phyloP scores from a whole-genome alignment of 331 rosid species.

The Rhamnella rubrinervis region DNA sequence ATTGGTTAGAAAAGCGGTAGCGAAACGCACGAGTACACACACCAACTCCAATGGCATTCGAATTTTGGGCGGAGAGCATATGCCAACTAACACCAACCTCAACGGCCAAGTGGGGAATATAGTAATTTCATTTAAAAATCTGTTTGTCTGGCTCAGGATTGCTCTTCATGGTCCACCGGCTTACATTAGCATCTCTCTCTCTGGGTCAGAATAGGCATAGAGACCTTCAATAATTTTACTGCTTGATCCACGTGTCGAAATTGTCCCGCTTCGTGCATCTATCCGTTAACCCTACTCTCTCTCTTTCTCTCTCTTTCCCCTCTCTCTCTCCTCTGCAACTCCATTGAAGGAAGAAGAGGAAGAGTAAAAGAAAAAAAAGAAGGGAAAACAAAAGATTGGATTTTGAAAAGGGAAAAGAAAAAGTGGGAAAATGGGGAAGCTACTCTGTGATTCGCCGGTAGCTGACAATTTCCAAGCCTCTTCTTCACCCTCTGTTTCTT shows the following conservation, averaged over 20 bases:
- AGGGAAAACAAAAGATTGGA: neutral
- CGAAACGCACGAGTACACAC: neutral
- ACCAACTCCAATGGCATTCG: neutral
- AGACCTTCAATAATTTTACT: conserved; percentile 15
- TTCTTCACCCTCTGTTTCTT: conserved; percentile 55
- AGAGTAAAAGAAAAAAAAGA: neutral
- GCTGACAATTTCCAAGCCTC: conserved; percentile 69
- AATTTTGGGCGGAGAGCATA: conserved; percentile 5
- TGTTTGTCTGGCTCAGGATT: conserved; percentile 19
- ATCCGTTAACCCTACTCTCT: conserved; percentile 66
- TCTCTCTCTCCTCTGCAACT: conserved; percentile 43
- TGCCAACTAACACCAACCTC: conserved; percentile 27
- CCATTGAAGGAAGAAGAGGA: conserved; percentile 41
- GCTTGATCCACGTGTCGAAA: conserved; percentile 68
- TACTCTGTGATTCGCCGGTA: conserved; percentile 80
- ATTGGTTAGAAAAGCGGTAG: neutral
- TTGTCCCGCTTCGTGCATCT: conserved; percentile 51
- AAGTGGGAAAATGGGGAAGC: conserved; percentile 56
- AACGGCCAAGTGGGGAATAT: neutral
- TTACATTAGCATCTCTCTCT: conserved; percentile 4
- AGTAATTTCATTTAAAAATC: conserved; percentile 12
- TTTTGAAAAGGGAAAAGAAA: neutral
- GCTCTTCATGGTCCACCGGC: conserved; percentile 14
- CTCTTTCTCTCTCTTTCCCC: conserved; percentile 28
- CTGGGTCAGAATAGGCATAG: conserved; percentile 18